Base-by-base conservation (phyloP, 805 yeast species). In the Alloascoidea africana region DNA sequence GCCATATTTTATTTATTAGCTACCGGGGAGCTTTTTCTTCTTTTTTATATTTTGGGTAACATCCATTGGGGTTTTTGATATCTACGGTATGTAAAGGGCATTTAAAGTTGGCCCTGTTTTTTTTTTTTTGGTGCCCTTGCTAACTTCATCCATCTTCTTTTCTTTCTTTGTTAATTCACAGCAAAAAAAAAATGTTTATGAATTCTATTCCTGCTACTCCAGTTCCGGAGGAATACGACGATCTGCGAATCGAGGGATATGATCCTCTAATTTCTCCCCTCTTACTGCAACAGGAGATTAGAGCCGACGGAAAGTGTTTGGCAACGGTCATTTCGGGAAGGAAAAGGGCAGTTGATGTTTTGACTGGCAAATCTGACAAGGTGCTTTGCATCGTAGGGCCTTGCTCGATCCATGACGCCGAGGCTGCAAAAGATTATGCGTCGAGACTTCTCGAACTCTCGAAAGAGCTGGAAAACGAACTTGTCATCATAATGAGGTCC, bases 181-280 rank as follows among this genome's bases (percentile, higher is more conserved):
- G n/a, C n/a, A n/a, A n/a, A n/a, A n/a, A 23, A n/a, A 8, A 23
- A 23, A 8, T 23, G 8, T n/a, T 23, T 23, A 23, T 8, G n/a
- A n/a, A n/a, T 23, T 23, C 30, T 8, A 23, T 8, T n/a, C 13
- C 30, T 23, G 13, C 30, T n/a, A 23, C 75, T 8, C 80, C 80
- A 33, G 60, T 64, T 36, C 74, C 73, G 41, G 77, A 72, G 46
- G 87, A 79, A 54, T 89, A 83, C 49, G 79, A 59, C 11, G 63
- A 59, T 39, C 59, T 54, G 16, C 51, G 63, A 36, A 56, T 84
- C 51, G 62, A 75, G 42, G 96, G 96, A 43, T 89, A 86, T 73
- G 94, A 89, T 53, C 98, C 98, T 11, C 65, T 91, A 46, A 77
- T 84, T 17, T 79, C 97, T 1, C 98, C 98, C 41, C 96, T 87